phyloP scores from a whole-genome alignment of 495 filamentous ascomycete genomes.

The Penicillium chermesinum region DNA sequence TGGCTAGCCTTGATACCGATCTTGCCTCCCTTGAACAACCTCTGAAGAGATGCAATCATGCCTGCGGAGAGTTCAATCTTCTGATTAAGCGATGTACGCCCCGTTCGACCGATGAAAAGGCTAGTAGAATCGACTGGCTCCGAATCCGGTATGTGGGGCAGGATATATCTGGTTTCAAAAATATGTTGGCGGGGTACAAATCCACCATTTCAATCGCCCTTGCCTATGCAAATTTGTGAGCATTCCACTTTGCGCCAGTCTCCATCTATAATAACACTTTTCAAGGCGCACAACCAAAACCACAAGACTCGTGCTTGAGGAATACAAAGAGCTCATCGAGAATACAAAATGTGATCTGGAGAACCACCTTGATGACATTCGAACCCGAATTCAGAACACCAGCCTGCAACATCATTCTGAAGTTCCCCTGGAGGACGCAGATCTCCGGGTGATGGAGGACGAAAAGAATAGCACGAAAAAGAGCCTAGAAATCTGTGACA shows the following conservation, averaged over 20 bases:
- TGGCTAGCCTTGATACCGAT: background rate
- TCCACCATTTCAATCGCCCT: constrained; percentile 26
- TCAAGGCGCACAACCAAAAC: background rate
- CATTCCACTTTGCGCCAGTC: constrained; percentile 22
- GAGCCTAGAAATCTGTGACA: constrained; percentile 1
- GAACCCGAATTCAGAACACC: no score
- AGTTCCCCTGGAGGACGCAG: background rate
- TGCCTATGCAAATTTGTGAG: no score
- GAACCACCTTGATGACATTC: no score
- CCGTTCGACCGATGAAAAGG: background rate
- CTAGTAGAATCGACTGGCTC: no score
- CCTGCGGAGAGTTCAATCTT: constrained; percentile 2
- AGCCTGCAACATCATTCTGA: no score
- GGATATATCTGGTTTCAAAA: constrained; percentile 24
- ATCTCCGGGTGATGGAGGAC: constrained; percentile 3
- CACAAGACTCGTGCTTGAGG: constrained; percentile 1
- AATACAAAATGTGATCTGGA: constrained; percentile 27
- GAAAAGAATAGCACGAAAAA: constrained; percentile 5
- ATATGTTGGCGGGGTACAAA: constrained; percentile 26
- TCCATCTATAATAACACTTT: constrained; percentile 2
- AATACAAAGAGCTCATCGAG: constrained; percentile 28
- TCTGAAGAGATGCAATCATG: constrained; percentile 1
- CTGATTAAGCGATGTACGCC: background rate
- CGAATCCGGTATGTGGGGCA: constrained; percentile 27
- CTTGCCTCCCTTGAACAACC: background rate